Percentiles rank a stretch among this genome's conserved stretches.
These are phyloP conservation scores for Pythium insidiosum DNA, from an alignment of 352 stramenopile genomes.

Conservation along the genomic window DNA sequence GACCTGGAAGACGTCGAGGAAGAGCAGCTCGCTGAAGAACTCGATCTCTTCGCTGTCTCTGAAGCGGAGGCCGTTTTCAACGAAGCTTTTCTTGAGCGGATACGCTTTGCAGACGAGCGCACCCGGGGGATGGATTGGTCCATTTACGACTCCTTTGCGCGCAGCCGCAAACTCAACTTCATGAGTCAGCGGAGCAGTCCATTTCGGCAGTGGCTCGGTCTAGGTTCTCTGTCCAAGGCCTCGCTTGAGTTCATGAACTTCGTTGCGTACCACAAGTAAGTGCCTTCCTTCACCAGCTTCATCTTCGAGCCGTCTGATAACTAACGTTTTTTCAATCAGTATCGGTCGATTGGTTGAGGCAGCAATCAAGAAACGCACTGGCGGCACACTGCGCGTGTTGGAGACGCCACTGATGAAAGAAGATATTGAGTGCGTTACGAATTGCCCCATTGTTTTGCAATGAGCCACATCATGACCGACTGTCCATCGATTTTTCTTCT, in stretches of 20 bases:
- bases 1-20: slow-evolving; percentile 76
- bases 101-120: slow-evolving; percentile 77
- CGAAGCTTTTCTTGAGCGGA: slow-evolving; percentile 69
- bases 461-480: neutral
- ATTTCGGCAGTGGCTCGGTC: slow-evolving; percentile 63
- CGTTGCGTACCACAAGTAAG: slow-evolving; percentile 79
- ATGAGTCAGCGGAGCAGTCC: slow-evolving; percentile 62
- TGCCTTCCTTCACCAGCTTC: neutral
- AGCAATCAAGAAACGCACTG: slow-evolving; percentile 67
- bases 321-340: no score
- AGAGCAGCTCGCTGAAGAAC: slow-evolving; percentile 73
- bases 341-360: slow-evolving; percentile 74
- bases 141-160: slow-evolving; percentile 75
- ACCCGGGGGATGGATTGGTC: slow-evolving; percentile 79
- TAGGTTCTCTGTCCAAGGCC: slow-evolving; percentile 57
- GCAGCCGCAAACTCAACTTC: slow-evolving; percentile 75
- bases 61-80: slow-evolving; percentile 75
- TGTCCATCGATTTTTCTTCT: neutral
- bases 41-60: slow-evolving; percentile 78
- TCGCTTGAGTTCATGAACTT: slow-evolving; percentile 85
- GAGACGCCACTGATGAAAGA: slow-evolving; percentile 36
- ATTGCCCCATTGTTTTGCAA: neutral
- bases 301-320: slow-evolving; percentile 1
- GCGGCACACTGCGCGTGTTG: slow-evolving; percentile 45
- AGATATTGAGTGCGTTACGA: slow-evolving; percentile 65